Evolutionary conservation across 192 early-diverging fungal species (phyloP).

Genomic region (Backusella sp.): DNA sequence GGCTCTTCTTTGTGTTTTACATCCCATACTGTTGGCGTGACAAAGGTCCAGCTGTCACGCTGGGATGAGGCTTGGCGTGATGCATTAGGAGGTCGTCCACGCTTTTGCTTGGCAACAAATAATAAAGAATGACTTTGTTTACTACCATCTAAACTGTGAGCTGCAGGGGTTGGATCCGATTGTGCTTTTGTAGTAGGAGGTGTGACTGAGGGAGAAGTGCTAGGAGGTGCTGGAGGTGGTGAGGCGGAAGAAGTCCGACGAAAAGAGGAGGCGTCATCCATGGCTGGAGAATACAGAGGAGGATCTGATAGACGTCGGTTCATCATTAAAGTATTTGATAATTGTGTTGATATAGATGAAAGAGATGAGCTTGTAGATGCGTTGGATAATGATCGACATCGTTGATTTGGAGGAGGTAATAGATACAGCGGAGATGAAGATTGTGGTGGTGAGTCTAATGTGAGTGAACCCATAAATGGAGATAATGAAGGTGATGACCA

Average conservation of each 20-base stretch:
- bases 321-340: neutral
- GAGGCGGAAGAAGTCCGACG: constrained; percentile 7
- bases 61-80: neutral
- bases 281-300: neutral
- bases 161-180: constrained; percentile 6
- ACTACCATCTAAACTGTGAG: constrained; percentile 1
- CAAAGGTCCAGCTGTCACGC: constrained; percentile 27
- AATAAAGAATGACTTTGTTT: constrained; percentile 5
- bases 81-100: constrained; percentile 31
- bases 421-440: neutral
- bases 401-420: constrained; percentile 12
- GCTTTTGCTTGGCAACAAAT: constrained; percentile 18
- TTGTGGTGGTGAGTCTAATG: constrained; percentile 3
- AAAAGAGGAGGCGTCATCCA: neutral
- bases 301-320: constrained; percentile 14
- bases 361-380: constrained; percentile 12
- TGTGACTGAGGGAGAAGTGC: neutral
- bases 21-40: constrained; percentile 40
- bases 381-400: constrained; percentile 18
- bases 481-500: constrained; percentile 21
- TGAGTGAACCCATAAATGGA: constrained; percentile 5
- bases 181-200: constrained; percentile 7
- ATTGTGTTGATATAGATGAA: neutral
- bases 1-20: constrained; percentile 16
- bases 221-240: constrained; percentile 4